Evolutionary conservation across 176 grass and related monocot genomes (phyloP).

Genomic region (Echinochloa phyllopogon): DNA sequence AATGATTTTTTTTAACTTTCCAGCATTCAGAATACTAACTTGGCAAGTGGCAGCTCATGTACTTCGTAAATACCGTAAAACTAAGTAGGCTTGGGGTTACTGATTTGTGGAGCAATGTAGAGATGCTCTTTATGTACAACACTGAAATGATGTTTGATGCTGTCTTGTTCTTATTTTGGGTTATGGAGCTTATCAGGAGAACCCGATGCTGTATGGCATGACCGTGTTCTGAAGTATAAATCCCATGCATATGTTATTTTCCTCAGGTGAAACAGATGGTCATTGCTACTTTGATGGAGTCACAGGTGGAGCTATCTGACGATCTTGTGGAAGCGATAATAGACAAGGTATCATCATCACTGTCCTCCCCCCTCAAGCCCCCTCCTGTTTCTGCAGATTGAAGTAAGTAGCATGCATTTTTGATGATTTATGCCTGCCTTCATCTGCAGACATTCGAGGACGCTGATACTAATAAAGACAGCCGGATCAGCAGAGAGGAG

Average conservation of each 20-base stretch:
- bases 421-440: not conserved
- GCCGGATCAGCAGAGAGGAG: constrained; percentile 67
- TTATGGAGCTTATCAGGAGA: not conserved
- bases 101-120: constrained; percentile 1
- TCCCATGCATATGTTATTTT: not conserved
- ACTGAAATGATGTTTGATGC: not conserved
- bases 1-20: not conserved
- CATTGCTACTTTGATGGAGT: constrained; percentile 63
- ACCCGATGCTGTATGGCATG: not conserved
- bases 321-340: constrained; percentile 64
- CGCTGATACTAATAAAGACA: constrained; percentile 59
- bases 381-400: constrained; percentile 15
- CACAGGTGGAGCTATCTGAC: constrained; percentile 53
- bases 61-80: not conserved
- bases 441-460: constrained; percentile 63
- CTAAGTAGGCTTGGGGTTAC: not conserved
- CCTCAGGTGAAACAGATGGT: constrained; percentile 75
- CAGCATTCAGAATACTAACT: not conserved
- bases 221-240: not conserved
- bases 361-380: not conserved
- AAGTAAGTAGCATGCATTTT: not conserved
- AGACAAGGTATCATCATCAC: constrained; percentile 50
- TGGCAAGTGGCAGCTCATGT: not conserved
- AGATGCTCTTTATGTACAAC: constrained; percentile 24
- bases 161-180: not conserved